Conservation (phyloP, 495 filamentous ascomycete genomes). For the Neurospora discreta region DNA sequence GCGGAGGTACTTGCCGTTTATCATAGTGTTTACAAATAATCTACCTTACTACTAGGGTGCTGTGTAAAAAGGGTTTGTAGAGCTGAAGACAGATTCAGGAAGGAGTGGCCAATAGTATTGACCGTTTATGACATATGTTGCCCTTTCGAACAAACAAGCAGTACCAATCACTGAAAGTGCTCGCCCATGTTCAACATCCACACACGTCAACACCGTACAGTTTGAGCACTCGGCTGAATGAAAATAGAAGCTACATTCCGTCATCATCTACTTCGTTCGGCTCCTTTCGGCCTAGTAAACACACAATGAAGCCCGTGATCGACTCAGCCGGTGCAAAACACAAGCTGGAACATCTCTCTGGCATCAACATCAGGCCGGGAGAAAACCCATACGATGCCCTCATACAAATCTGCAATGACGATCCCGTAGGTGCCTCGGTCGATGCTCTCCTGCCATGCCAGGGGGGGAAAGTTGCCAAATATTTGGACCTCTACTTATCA, state of each 20-base stretch:
- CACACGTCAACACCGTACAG: neutral
- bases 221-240: neutral
- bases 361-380: slow-evolving; percentile 31
- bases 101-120: neutral
- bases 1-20: neutral
- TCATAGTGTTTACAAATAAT: neutral
- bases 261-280: neutral
- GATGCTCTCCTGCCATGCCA: neutral
- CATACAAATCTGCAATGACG: slow-evolving; percentile 47
- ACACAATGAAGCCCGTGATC: slow-evolving; percentile 23
- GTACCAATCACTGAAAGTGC: neutral
- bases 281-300: neutral
- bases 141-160: neutral
- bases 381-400: slow-evolving; percentile 71
- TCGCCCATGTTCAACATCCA: neutral
- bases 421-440: slow-evolving; percentile 39
- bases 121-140: neutral
- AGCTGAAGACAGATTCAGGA: neutral
- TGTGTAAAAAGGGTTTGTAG: neutral
- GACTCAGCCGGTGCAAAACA: slow-evolving; percentile 36
- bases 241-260: neutral
- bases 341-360: slow-evolving; percentile 47
- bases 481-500: neutral
- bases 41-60: too few relatives aligned
- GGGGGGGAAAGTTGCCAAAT: neutral